phyloP scores from a whole-genome alignment of 179 eudicot species.

The Carnegiea gigantea region DNA sequence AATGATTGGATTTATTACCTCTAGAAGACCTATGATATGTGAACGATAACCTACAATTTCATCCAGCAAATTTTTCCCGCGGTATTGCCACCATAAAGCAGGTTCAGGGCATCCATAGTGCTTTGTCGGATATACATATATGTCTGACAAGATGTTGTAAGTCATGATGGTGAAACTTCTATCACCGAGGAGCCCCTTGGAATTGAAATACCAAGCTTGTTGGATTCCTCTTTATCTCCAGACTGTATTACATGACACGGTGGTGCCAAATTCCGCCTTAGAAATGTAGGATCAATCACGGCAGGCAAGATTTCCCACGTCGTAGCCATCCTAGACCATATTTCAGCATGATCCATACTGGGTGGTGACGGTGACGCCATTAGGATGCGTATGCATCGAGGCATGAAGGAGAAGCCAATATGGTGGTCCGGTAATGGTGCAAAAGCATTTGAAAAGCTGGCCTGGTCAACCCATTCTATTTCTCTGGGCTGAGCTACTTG shows the following conservation, averaged over 20 bases:
- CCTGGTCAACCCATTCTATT: no score
- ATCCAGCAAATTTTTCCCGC: not conserved
- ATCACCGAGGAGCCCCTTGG: not conserved
- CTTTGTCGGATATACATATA: not conserved
- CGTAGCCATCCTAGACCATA: no score
- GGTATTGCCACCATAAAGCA: not conserved
- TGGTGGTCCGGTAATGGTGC: no score
- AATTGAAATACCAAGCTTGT: not conserved
- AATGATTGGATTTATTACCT: no score
- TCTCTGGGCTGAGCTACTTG: no score
- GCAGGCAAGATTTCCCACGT: no score
- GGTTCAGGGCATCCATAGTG: not conserved
- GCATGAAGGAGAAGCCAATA: no score
- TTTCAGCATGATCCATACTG: no score
- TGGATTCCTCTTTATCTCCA: not conserved
- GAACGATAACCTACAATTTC: not conserved
- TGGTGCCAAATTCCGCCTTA: not conserved
- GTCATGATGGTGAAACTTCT: not conserved
- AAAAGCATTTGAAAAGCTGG: no score
- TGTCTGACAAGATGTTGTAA: not conserved
- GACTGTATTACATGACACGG: no score
- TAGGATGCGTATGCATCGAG: no score
- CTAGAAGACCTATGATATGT: not conserved
- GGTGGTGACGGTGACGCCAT: no score
- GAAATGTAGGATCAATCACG: not conserved